Percentiles rank a stretch among this genome's conserved stretches.
Evolutionary conservation across 306 rosid genomes (phyloP).

Genomic region (Luffa acutangula): DNA sequence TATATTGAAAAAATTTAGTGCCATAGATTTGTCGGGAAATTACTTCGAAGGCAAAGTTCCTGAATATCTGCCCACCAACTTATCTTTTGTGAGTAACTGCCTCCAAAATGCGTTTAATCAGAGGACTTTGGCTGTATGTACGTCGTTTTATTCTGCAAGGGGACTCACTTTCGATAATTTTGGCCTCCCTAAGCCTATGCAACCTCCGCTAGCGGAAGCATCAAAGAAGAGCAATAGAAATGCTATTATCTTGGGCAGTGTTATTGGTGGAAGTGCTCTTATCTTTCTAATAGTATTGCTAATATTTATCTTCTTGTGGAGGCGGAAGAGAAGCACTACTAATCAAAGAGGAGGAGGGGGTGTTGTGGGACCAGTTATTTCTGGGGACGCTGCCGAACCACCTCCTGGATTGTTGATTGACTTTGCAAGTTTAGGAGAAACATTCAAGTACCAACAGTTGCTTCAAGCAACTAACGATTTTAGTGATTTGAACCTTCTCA

Average conservation of each 20-base stretch:
- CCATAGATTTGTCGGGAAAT: constrained; percentile 58
- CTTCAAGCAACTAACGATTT: constrained; percentile 71
- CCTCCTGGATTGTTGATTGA: constrained; percentile 35
- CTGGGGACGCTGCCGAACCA: constrained; percentile 27
- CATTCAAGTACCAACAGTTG: constrained; percentile 59
- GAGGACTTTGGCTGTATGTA: constrained; percentile 39
- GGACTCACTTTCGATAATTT: constrained; percentile 60
- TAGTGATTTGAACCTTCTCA: constrained; percentile 49
- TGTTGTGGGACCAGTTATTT: constrained; percentile 47
- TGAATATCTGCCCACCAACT: constrained; percentile 25
- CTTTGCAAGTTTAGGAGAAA: constrained; percentile 56
- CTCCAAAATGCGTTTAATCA: constrained; percentile 51
- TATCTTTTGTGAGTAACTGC: constrained; percentile 49
- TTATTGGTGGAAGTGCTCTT: constrained; percentile 59
- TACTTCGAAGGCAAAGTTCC: constrained; percentile 64
- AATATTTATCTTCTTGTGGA: constrained; percentile 24
- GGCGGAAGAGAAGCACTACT: constrained; percentile 27
- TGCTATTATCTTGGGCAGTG: constrained; percentile 54
- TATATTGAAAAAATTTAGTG: constrained; percentile 36
- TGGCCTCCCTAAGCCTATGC: constrained; percentile 37
- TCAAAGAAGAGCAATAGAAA: constrained; percentile 43
- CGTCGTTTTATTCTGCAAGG: constrained; percentile 49
- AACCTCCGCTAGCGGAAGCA: constrained; percentile 17
- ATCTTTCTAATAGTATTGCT: constrained; percentile 32
- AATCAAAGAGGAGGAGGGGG: constrained; percentile 34